Evolutionary conservation across 1,139 yeast genomes (phyloP).

Genomic region (Suhomyces choctaworum): DNA sequence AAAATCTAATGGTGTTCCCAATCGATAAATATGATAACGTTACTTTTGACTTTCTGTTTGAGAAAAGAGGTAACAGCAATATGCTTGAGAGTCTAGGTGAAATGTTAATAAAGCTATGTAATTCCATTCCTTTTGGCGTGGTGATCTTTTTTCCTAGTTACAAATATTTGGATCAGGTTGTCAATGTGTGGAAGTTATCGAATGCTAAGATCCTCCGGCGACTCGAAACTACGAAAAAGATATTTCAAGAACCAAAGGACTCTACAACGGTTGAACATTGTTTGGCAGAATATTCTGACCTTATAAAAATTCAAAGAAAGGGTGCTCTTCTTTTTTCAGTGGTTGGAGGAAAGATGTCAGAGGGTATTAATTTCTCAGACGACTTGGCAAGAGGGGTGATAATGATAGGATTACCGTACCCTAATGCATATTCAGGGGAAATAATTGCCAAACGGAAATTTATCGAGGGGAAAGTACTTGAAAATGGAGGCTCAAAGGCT

Average conservation of each 20-base stretch:
- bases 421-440: constrained; percentile 83
- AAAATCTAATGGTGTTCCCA: constrained; percentile 63
- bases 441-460: constrained; percentile 70
- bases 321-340: constrained; percentile 82
- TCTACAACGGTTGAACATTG: constrained; percentile 44
- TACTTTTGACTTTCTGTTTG: constrained; percentile 68
- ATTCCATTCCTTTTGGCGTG: constrained; percentile 67
- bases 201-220: constrained; percentile 26
- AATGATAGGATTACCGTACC: constrained; percentile 89
- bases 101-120: constrained; percentile 43
- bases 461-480: constrained; percentile 50
- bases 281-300: constrained; percentile 51
- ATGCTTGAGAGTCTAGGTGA: constrained; percentile 58
- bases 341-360: constrained; percentile 92
- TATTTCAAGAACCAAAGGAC: constrained; percentile 59
- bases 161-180: constrained; percentile 56
- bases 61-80: constrained; percentile 48
- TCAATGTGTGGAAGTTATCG: constrained; percentile 50
- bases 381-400: constrained; percentile 83
- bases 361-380: constrained; percentile 90
- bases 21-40: constrained; percentile 29
- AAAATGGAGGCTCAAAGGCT: constrained; percentile 40
- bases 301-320: constrained; percentile 21
- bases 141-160: constrained; percentile 89
- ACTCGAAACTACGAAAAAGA: constrained; percentile 40